A percentile compares a stretch with the other conserved stretches of the same genome.
Conservation (phyloP, 257 asterid genomes). For the Coffea canephora region DNA sequence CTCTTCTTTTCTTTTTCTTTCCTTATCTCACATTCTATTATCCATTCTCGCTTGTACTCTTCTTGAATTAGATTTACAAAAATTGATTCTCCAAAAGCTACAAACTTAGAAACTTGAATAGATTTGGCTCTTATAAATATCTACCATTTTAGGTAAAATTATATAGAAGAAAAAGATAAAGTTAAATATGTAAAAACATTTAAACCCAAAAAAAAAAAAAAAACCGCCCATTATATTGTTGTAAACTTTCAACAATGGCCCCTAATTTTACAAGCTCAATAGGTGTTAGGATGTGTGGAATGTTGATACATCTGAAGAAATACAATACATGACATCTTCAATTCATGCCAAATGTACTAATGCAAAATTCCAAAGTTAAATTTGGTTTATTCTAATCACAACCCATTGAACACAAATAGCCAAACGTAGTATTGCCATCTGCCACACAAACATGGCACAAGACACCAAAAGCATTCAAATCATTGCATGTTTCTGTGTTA, state of each 20-base stretch:
- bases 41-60: no score
- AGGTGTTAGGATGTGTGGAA: background rate
- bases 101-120: no score
- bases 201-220: no score
- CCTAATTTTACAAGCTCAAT: background rate
- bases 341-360: background rate
- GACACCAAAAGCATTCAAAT: constrained; percentile 51
- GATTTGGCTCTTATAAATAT: background rate
- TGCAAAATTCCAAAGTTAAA: background rate
- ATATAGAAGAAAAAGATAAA: no score
- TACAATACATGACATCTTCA: background rate
- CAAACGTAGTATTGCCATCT: constrained; percentile 51
- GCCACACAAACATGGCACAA: constrained; percentile 59
- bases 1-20: no score
- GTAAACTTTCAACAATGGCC: background rate
- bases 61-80: no score
- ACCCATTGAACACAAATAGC: constrained; percentile 45
- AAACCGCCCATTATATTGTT: background rate
- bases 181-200: no score
- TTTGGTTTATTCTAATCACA: constrained; percentile 31
- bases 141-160: background rate
- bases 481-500: constrained; percentile 37
- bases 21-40: no score
- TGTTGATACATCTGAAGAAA: background rate
- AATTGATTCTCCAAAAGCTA: no score